Evolutionary conservation across 371 early-diverging fungal species (phyloP).

Genomic region (Mucor irregularis): DNA sequence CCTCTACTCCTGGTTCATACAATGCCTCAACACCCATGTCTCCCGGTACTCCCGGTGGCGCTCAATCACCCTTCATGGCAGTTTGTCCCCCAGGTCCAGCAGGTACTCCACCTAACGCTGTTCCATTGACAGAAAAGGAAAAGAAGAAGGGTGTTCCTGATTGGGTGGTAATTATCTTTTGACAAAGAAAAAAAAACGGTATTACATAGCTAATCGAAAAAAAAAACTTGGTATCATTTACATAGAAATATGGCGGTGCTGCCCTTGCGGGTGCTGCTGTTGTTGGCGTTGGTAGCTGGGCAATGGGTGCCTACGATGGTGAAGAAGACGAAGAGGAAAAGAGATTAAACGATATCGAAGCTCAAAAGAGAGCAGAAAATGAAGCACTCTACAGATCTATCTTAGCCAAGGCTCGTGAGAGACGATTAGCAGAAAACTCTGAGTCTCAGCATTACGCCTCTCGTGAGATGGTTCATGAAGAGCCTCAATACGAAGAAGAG

Average conservation of each 20-base stretch:
- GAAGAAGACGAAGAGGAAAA: slow-evolving; percentile 27
- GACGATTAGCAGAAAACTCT: background rate
- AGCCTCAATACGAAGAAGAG: background rate
- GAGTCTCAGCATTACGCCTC: background rate
- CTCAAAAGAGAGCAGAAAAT: slow-evolving; percentile 1
- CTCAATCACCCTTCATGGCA: too few relatives aligned
- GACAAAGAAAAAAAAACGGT: too few relatives aligned
- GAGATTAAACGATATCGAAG: background rate
- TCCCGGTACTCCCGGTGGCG: too few relatives aligned
- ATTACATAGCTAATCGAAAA: background rate
- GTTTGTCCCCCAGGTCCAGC: too few relatives aligned
- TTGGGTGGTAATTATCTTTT: slow-evolving; percentile 37
- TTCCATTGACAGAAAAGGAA: slow-evolving; percentile 8
- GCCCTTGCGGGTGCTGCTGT: slow-evolving; percentile 45
- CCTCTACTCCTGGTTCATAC: background rate
- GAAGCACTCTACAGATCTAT: background rate
- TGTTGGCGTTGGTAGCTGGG: slow-evolving; percentile 39
- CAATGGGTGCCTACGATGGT: slow-evolving; percentile 27
- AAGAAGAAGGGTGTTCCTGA: slow-evolving; percentile 29
- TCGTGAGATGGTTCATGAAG: background rate
- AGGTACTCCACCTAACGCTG: background rate
- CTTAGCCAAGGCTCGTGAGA: background rate
- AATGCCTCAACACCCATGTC: too few relatives aligned
- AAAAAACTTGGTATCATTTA: background rate
- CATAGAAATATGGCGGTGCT: slow-evolving; percentile 46